Base-by-base conservation (phyloP, 2,329 filamentous ascomycete species). In the Trichoderma sp. region DNA sequence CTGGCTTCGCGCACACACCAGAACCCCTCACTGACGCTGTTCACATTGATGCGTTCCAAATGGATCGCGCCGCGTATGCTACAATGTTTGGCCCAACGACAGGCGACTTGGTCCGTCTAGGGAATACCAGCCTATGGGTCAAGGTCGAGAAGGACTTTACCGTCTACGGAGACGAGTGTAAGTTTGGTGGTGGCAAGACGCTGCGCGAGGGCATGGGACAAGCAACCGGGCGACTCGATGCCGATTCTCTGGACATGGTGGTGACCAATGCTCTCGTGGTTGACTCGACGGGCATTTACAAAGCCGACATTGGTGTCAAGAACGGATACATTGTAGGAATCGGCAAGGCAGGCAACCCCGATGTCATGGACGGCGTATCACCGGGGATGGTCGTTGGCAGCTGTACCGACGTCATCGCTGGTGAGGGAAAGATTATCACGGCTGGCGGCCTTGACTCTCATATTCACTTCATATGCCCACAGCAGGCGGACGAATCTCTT, bases 181-280 rank as follows among this genome's bases (percentile, higher is more conserved):
- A 95, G 78, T 98, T 98, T 84, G 96, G 96, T 18, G 96, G 96
- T 62, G 96, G 96, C 64, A 98, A 98, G 88, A 97, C 95, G 50
- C 86, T 98, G 75, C 90, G 96, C 77, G 96, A 98, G 83, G 96
- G 96, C 38, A 98, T 98, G 95, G 96, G 95, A 3, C 95, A 98
- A 86, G 94, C 95, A 6, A 93, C 92, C 29, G 95, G 94, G 5
- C 89, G 94, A 60, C 85, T 89, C 0, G 93, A 96, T 80, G 87
- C 88, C 3, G 91, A 95, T 29, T 91, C 91, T 29, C 85, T 98
- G 75, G 96, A 98, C 82, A 90, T 96, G 64, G 94, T 98, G 29
- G 91, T 98, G 76, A 94, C 92, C 2, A 98, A 98, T 80, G 96
- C 95, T 6, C 86, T 98, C 78, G 93, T 98, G 50, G 89, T 98